Conservation (phyloP, 805 yeast genomes). For the Lipomyces sp. region DNA sequence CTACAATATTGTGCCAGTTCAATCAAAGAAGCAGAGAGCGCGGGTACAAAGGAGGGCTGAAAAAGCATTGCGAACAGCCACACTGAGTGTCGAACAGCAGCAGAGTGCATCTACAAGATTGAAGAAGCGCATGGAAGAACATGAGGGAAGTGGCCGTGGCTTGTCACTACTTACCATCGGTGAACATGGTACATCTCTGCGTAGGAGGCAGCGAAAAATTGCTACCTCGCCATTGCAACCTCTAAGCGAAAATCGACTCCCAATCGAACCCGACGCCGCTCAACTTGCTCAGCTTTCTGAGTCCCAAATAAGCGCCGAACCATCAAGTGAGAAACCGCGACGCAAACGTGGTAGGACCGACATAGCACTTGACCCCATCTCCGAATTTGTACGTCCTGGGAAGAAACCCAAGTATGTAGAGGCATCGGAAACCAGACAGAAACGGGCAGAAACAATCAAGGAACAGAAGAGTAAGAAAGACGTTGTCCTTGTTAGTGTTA, state of each 20-base stretch:
- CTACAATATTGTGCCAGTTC: slow-evolving; percentile 26
- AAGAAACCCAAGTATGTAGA: slow-evolving; percentile 15
- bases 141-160: slow-evolving; percentile 6
- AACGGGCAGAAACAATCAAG: slow-evolving; percentile 12
- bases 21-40: background rate
- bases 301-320: background rate
- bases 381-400: slow-evolving; percentile 14
- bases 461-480: slow-evolving; percentile 1
- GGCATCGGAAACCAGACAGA: slow-evolving; percentile 12
- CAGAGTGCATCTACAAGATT: slow-evolving; percentile 29
- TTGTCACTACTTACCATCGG: slow-evolving; percentile 1
- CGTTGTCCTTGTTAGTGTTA: background rate
- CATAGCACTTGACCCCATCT: slow-evolving; percentile 8
- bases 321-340: background rate
- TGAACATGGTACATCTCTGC: background rate
- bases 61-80: slow-evolving; percentile 16
- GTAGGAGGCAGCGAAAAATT: slow-evolving; percentile 4
- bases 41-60: slow-evolving; percentile 32
- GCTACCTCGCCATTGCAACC: background rate
- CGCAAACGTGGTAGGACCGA: slow-evolving; percentile 1
- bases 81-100: slow-evolving; percentile 18
- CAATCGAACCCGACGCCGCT: background rate
- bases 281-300: background rate
- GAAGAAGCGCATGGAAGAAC: slow-evolving; percentile 18
- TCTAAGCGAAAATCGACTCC: background rate